Base-by-base conservation (phyloP, 2,329 filamentous ascomycete species). In the Zymoseptoria ardabiliae region DNA sequence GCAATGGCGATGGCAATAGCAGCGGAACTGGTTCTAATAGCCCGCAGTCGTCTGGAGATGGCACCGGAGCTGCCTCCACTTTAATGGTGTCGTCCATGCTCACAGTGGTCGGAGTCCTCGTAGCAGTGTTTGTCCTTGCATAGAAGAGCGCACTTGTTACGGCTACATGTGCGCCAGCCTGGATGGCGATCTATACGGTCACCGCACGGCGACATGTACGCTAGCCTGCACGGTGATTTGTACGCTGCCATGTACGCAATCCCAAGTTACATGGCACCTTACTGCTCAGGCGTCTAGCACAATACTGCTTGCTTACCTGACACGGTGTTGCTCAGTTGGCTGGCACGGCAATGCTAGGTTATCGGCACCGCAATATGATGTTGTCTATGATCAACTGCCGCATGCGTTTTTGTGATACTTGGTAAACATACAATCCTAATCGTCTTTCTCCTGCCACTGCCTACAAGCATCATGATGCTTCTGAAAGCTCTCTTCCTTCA, bases 371-470 rank as follows among this genome's bases (percentile, higher is more conserved):
- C 5, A 17, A 28, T 28, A 9, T 28, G 2, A 9, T 28, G 25
- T 28, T 28, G 1, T 28, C 9, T 28, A 28, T 28, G 25, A 28
- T 28, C 25, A 28, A 28, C 8, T 28, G 25, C 7, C 25, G 25
- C 25, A 28, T 8, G 25, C 25, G 25, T 28, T 28, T 28, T 28
- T 9, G 25, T 28, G 25, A 28, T 28, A 17, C 35, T 45, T n/a
- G 11, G 35, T 45, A 13, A 7, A 5, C 11, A n/a, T 13, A 45
- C 35, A 5, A 5, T 45, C 35, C 13, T 17, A 71, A 65, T 74
- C 68, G 54, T 76, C 72, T 59, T 70, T 76, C 60, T 71, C 64
- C 58, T 78, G 60, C 74, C 75, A 78, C 65, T 71, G 62, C 63
- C 65, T 68, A 53, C 67, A 75, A n/a, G 75, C 76, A 53, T 76